phyloP scores from a whole-genome alignment of 306 rosid species.

The Casuarina glauca region DNA sequence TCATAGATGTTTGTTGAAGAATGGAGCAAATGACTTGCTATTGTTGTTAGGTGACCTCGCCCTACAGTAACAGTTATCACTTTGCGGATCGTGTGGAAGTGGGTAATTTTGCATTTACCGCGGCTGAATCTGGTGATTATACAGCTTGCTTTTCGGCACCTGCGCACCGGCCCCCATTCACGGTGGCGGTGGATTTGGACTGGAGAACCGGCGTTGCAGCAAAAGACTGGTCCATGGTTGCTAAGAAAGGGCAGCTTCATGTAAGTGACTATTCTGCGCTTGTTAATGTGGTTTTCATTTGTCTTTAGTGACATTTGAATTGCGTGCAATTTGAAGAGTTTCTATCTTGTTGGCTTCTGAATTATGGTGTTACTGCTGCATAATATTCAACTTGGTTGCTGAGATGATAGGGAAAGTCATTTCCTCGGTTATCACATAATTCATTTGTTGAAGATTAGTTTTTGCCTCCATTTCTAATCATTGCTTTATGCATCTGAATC shows the following conservation, averaged over 20 bases:
- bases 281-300: conserved; percentile 8
- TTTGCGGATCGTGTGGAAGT: conserved; percentile 57
- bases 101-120: conserved; percentile 82
- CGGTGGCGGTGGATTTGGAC: conserved; percentile 65
- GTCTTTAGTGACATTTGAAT: conserved; percentile 2
- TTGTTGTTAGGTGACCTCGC: conserved; percentile 68
- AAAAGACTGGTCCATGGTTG: conserved; percentile 90
- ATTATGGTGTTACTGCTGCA: neutral
- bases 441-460: neutral
- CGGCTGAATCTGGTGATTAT: conserved; percentile 74
- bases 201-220: conserved; percentile 92
- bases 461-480: neutral
- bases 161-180: conserved; percentile 38
- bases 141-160: conserved; percentile 70
- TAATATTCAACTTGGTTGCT: neutral
- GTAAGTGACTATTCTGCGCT: conserved; percentile 44
- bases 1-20: neutral
- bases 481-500: neutral
- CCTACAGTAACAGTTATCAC: conserved; percentile 65
- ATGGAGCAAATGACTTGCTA: too few species aligned
- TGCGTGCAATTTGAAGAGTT: neutral
- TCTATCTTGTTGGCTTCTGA: neutral
- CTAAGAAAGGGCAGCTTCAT: conserved; percentile 87
- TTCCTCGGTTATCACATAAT: neutral
- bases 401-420: neutral